Percentiles rank a stretch among this genome's conserved stretches.
Conservation (phyloP, 73 alveolate species). For the Symbiodinium natans region DNA sequence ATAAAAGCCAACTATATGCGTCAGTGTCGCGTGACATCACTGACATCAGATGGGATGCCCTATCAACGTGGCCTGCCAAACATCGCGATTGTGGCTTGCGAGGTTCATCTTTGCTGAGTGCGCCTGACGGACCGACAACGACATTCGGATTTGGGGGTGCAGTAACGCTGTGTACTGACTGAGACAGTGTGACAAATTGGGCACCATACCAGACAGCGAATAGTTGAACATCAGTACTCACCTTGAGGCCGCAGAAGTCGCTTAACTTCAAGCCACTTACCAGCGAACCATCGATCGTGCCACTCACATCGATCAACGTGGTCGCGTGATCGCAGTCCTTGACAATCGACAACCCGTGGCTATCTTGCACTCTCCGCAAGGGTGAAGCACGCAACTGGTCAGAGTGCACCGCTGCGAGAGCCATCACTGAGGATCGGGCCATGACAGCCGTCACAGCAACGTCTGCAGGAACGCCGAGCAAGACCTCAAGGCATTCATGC, state of each 20-base stretch:
- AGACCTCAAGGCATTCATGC: slow-evolving; percentile 6
- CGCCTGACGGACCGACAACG: no score
- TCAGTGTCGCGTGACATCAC: background rate
- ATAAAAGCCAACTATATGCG: no score
- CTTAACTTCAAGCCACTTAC: slow-evolving; percentile 66
- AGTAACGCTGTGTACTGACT: no score
- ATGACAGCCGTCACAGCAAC: slow-evolving; percentile 64
- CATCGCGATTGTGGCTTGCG: slow-evolving; percentile 79
- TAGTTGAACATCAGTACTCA: background rate
- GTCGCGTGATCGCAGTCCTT: slow-evolving; percentile 93
- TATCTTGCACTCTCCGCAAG: no score
- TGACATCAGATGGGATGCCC: background rate
- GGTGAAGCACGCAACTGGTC: no score
- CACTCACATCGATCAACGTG: slow-evolving; percentile 67
- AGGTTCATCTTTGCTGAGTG: slow-evolving; percentile 64
- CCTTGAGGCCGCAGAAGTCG: slow-evolving; percentile 78
- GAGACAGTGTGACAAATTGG: no score
- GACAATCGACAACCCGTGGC: background rate
- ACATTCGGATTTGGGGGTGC: no score
- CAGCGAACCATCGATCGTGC: slow-evolving; percentile 77
- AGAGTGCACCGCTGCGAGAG: background rate
- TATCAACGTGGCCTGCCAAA: slow-evolving; percentile 53
- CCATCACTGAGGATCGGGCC: background rate
- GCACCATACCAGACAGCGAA: background rate
- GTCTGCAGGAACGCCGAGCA: slow-evolving; percentile 59